A percentile compares a stretch with the other conserved stretches of the same genome.
Evolutionary conservation across 2,329 filamentous ascomycete genomes (phyloP).

Genomic region (Fusarium papillatum): DNA sequence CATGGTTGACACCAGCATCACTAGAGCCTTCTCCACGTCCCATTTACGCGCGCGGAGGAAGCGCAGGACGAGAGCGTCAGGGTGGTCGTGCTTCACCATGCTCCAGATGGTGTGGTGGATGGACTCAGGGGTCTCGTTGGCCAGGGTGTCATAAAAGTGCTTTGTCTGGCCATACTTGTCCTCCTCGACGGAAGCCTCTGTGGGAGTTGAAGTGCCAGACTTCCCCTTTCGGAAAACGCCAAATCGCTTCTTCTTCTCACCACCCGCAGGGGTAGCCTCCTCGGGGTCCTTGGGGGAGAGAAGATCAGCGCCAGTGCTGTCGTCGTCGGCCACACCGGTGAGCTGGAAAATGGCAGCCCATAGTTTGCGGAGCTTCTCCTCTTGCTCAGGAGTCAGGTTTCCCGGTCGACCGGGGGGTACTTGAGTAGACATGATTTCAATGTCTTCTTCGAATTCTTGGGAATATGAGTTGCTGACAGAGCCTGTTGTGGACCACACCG

Average conservation of each 20-base stretch:
- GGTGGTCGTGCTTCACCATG: constrained; percentile 96
- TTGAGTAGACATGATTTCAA: constrained; percentile 56
- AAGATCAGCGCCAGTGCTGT: constrained; percentile 40
- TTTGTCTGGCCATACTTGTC: constrained; percentile 96
- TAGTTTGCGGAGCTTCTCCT: constrained; percentile 88
- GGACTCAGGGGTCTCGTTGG: constrained; percentile 81
- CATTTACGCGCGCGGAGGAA: constrained; percentile 94
- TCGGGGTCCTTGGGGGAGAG: constrained; percentile 32
- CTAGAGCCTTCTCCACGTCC: constrained; percentile 92
- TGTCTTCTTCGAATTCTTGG: constrained; percentile 26
- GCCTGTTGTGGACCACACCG: constrained; percentile 27
- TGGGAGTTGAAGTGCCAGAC: constrained; percentile 51
- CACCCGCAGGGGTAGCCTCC: constrained; percentile 43
- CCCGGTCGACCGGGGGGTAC: constrained; percentile 80
- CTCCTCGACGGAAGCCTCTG: constrained; percentile 66
- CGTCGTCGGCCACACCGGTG: constrained; percentile 69
- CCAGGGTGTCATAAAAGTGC: constrained; percentile 86
- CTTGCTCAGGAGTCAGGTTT: constrained; percentile 90
- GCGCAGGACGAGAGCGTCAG: constrained; percentile 85
- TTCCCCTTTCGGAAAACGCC: constrained; percentile 74
- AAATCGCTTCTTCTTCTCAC: constrained; percentile 80
- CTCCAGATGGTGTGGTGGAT: constrained; percentile 88
- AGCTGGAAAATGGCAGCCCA: constrained; percentile 85
- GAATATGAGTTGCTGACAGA: neutral
- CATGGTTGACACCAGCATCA: constrained; percentile 96